Base-by-base conservation (phyloP, 331 rosid genomes). In the Arachis monticola region DNA sequence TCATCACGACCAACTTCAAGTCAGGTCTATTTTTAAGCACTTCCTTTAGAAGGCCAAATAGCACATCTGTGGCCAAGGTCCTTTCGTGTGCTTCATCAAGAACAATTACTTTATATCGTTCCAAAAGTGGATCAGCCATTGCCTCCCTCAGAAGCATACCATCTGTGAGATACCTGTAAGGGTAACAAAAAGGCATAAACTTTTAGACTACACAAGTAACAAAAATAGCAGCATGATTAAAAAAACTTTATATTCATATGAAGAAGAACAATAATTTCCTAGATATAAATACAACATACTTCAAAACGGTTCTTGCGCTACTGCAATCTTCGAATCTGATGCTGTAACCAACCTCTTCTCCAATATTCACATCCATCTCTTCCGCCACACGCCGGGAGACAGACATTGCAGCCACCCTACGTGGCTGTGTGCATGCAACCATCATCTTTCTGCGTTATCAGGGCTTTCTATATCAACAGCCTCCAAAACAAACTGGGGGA, bases 61-160 rank as follows among this genome's bases (percentile, higher is more conserved):
- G 85, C 74, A 95, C 98, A 86, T 95, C 99, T 0, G 99, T 95
- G 51, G 99, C 99, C 82, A 95, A 83, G 12, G 99, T 95, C 83
- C 98, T 90, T 84, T 95, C 98, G 9, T 95, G 99, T 4, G 98
- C 99, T 84, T 95, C 99, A 82, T 95, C 99, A 73, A 95, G 99
- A 77, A 95, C 79, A 58, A 95, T 88, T 32, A 92, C 97, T 59
- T 86, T 86, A 85, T 95, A 95, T 41, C 98, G 92, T 63, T 95
- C 94, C 81, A 95, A 85, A 6, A 95, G 96, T 8, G 99, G 99
- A 79, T 95, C 99, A 0, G 96, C 88, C 99, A 92, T 92, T 47
- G 99, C 98, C 79, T 95, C 99, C 85, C 97, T 87, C 76, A 95
- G 78, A 82, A 95, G 98, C 99, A 92, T 95, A 86, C 97, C 98